These are phyloP conservation scores for Aspergillus sp. DNA, from an alignment of 2,329 filamentous ascomycete species.

Conservation along the genomic window DNA sequence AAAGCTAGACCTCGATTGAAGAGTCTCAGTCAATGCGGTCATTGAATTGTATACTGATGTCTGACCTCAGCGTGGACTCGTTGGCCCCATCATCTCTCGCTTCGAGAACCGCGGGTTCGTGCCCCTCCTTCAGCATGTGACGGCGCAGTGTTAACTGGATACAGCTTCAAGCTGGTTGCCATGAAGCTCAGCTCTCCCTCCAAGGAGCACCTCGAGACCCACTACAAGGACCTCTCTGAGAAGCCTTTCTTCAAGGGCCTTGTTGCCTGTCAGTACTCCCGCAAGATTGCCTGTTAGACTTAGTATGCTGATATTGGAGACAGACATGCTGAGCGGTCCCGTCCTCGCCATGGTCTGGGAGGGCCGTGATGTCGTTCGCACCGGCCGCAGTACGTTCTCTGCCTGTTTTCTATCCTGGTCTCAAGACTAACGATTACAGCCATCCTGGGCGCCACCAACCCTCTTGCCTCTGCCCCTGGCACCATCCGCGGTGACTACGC, in stretches of 20 bases:
- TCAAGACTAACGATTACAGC: constrained; percentile 35
- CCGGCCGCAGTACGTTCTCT: constrained; percentile 65
- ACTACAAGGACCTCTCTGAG: constrained; percentile 84
- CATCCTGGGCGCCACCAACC: constrained; percentile 98
- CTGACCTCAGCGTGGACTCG: constrained; percentile 69
- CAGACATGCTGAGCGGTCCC: constrained; percentile 94
- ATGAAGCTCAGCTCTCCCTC: constrained; percentile 87
- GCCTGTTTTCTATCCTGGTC: constrained; percentile 1
- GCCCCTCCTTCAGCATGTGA: constrained; percentile 1
- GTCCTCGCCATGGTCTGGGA: constrained; percentile 99
- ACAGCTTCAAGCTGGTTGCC: constrained; percentile 92
- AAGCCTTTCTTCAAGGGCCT: constrained; percentile 98
- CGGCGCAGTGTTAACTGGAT: constrained; percentile 6
- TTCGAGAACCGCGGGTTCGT: constrained; percentile 91
- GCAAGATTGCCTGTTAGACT: constrained; percentile 1
- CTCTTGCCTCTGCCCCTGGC: constrained; percentile 82
- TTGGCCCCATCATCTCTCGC: constrained; percentile 94
- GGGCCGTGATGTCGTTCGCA: constrained; percentile 98
- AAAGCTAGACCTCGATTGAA: constrained; percentile 1
- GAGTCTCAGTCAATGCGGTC: too few relatives aligned
- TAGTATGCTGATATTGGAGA: constrained; percentile 11
- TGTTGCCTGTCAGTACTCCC: constrained; percentile 62
- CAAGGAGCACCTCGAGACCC: constrained; percentile 95
- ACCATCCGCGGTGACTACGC: constrained; percentile 96
- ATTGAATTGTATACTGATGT: constrained; percentile 18